Evolutionary conservation across 1,139 yeast species (phyloP).

Genomic region (Yamadazyma spencermartinsiae): DNA sequence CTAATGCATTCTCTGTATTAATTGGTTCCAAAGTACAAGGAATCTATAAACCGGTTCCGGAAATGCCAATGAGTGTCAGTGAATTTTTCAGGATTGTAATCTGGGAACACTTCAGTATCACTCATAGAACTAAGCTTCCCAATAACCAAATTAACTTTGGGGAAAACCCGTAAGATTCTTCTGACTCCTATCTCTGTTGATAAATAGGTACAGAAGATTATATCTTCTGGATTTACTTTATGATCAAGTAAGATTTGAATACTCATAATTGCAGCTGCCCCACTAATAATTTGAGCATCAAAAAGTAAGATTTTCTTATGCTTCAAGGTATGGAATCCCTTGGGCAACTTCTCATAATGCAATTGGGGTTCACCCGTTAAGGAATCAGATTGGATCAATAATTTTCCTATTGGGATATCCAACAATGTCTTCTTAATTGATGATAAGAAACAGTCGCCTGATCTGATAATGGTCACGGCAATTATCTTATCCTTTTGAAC

Average conservation of each 20-base stretch:
- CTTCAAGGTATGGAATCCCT: constrained; percentile 28
- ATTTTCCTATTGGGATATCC: constrained; percentile 74
- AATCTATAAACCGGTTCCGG: constrained; percentile 70
- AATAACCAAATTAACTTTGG: constrained; percentile 63
- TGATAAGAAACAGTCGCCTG: constrained; percentile 89
- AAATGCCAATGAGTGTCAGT: constrained; percentile 60
- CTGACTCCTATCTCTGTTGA: constrained; percentile 84
- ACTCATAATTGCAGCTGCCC: constrained; percentile 95
- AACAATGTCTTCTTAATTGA: constrained; percentile 77
- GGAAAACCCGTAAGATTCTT: constrained; percentile 73
- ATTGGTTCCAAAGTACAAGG: constrained; percentile 75
- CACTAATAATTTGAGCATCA: constrained; percentile 88
- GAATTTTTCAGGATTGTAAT: constrained; percentile 37
- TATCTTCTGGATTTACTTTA: constrained; percentile 61
- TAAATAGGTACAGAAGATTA: constrained; percentile 67
- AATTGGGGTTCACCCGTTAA: constrained; percentile 91
- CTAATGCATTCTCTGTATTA: constrained; percentile 15
- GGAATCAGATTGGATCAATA: constrained; percentile 84
- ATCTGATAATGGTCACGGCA: constrained; percentile 79
- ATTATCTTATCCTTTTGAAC: constrained; percentile 49
- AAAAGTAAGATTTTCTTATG: constrained; percentile 59
- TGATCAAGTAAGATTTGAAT: constrained; percentile 85
- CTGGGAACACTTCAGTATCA: constrained; percentile 15
- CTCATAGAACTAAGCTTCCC: constrained; percentile 60
- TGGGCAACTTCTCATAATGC: constrained; percentile 67